These are phyloP conservation scores for Kregervanrija pseudodelftensis DNA, from an alignment of 805 yeast species.

Conservation along the genomic window DNA sequence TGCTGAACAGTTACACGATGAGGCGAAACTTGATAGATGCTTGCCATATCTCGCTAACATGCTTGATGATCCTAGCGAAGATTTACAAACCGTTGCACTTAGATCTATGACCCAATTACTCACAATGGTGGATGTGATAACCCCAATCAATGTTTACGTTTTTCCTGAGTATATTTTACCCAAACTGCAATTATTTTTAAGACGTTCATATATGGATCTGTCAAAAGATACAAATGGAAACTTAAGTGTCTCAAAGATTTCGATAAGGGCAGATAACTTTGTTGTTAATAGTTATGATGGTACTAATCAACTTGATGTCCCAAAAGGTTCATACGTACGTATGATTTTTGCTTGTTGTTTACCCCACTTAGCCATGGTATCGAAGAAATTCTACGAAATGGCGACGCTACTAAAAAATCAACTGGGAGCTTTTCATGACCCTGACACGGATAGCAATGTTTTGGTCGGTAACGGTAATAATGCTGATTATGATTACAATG, in stretches of 20 bases:
- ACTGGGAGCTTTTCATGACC: constrained; percentile 26
- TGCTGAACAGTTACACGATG: constrained; percentile 73
- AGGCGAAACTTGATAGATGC: constrained; percentile 76
- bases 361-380: constrained; percentile 61
- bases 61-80: constrained; percentile 58
- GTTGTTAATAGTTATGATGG: not conserved
- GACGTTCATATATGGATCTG: constrained; percentile 26
- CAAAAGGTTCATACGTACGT: constrained; percentile 38
- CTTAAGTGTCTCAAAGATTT: not conserved
- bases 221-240: constrained; percentile 3
- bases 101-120: constrained; percentile 62
- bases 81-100: constrained; percentile 63
- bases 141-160: constrained; percentile 67
- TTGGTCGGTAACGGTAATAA: constrained; percentile 25
- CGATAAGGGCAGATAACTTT: too few relatives aligned
- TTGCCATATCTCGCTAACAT: constrained; percentile 73
- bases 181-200: constrained; percentile 41
- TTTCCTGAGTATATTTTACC: constrained; percentile 84
- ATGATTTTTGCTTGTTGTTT: constrained; percentile 66
- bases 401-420: constrained; percentile 39
- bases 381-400: constrained; percentile 59
- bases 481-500: constrained; percentile 34
- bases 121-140: constrained; percentile 51
- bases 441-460: constrained; percentile 37
- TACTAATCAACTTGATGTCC: not conserved